Base-by-base conservation (phyloP, 768 basidiomycete species). In the Rhodocollybia butyracea region DNA sequence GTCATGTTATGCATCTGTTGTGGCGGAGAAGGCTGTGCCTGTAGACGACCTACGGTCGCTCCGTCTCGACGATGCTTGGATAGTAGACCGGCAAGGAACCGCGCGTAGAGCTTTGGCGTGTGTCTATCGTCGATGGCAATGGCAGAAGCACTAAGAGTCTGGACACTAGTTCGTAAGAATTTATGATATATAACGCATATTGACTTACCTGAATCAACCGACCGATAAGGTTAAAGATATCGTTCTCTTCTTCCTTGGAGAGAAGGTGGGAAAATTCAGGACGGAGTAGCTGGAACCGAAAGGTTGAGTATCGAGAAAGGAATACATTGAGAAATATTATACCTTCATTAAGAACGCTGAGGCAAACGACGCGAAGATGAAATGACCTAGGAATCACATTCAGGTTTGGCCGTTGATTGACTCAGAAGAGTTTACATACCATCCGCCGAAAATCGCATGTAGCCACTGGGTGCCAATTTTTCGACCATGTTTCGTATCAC, bases 71-170 rank as follows among this genome's bases (percentile, higher is more conserved):
- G 82, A 65, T 89, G 83, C 54, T 80, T 80, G 29, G 82, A 80
- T 19, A 92, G 73, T 26, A 91, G 72, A n/a, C 84, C 77, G 0
- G 85, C 82, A 6, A 92, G 77, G 76, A 92, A 92, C 13, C 88
- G 82, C 12, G 90, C 87, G 61, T 91, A 90, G 31, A 91, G 73
- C 60, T 83, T 86, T 2, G 89, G 90, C 0, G 88, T 89, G 64
- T 92, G 90, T 13, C 86, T 80, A 61, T 89, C 88, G 61, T 92
- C 90, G 47, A 91, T 88, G 15, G 89, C 86, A 46, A 91, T 82
- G 55, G 85, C 85, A 12, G 84, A 79, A 5, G 83, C 84, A 67
- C 81, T 84, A 52, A 91, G 70, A 0, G 82, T 86, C 57, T 86
- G 82, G n/a, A n/a, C n/a, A n/a, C n/a, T n/a, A n/a, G n/a, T n/a